Evolutionary conservation across 2,329 filamentous ascomycete species (phyloP).

Genomic region (Bimuria novae-zelandiae): DNA sequence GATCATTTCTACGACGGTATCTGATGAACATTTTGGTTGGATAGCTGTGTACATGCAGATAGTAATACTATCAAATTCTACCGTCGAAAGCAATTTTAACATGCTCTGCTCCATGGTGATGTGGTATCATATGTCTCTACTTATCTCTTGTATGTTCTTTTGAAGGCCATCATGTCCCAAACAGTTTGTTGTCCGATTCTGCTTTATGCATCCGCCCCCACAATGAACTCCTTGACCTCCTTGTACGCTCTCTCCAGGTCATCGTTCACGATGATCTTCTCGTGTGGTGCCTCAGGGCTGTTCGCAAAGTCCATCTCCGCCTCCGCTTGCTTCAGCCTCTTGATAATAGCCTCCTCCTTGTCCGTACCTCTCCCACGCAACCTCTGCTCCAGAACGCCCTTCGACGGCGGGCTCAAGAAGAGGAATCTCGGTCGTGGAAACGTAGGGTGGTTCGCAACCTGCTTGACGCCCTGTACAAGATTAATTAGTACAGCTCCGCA

Average conservation of each 20-base stretch:
- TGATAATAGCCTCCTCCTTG: constrained; percentile 54
- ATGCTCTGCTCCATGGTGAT: not conserved
- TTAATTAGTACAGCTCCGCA: not conserved
- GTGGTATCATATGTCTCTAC: not conserved
- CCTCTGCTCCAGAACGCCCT: constrained; percentile 71
- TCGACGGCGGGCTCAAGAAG: constrained; percentile 80
- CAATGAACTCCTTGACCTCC: constrained; percentile 57
- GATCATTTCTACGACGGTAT: constrained; percentile 53
- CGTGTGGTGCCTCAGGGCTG: constrained; percentile 52
- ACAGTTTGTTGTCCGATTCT: not conserved
- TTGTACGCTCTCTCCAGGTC: constrained; percentile 57
- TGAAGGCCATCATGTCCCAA: not conserved
- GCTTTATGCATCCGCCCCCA: constrained; percentile 41
- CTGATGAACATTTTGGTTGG: constrained; percentile 49
- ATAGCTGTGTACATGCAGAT: constrained; percentile 21
- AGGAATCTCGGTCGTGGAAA: constrained; percentile 75
- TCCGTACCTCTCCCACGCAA: constrained; percentile 51
- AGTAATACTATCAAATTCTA: not conserved
- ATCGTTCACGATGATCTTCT: constrained; percentile 58
- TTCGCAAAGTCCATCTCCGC: constrained; percentile 49
- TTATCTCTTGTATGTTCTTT: not conserved
- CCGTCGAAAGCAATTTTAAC: not conserved
- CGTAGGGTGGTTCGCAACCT: constrained; percentile 74
- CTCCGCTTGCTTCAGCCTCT: constrained; percentile 54
- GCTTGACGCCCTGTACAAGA: constrained; percentile 77